Percentiles rank a stretch among this genome's conserved stretches.
These are phyloP conservation scores for Elongisporangium prolatum DNA, from an alignment of 352 stramenopile species.

Conservation along the genomic window DNA sequence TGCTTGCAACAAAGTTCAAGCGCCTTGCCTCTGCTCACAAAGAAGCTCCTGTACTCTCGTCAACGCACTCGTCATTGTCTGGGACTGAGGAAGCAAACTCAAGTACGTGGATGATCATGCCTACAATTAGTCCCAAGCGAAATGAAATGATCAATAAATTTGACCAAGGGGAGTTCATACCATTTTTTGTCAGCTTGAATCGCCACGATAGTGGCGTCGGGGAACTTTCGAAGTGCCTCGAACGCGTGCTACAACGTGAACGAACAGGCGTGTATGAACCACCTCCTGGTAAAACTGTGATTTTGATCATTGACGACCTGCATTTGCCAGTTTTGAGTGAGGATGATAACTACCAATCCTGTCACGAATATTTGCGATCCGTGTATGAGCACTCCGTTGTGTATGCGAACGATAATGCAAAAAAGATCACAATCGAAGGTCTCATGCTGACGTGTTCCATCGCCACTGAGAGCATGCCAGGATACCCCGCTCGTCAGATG, in stretches of 20 bases:
- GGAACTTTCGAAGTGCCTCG: conserved; percentile 33
- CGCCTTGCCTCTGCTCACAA: conserved; percentile 8
- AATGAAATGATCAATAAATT: conserved; percentile 18
- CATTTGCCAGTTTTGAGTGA: conserved; percentile 20
- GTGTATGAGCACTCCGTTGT: conserved; percentile 26
- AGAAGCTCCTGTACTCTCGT: background rate
- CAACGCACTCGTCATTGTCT: conserved; percentile 2
- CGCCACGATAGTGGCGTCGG: conserved; percentile 8
- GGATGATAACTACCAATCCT: conserved; percentile 7
- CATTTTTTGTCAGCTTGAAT: conserved; percentile 44
- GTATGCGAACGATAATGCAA: conserved; percentile 12
- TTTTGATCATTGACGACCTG: conserved; percentile 54
- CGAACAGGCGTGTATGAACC: conserved; percentile 41
- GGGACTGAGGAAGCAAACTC: conserved; percentile 8
- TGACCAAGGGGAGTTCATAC: conserved; percentile 30
- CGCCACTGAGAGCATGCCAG: background rate
- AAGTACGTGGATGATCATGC: conserved; percentile 6
- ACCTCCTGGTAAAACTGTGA: conserved; percentile 41
- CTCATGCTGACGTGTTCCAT: conserved; percentile 33
- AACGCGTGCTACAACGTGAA: conserved; percentile 55
- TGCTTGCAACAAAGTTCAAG: conserved; percentile 23
- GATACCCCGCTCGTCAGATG: background rate
- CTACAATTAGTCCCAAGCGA: conserved; percentile 5
- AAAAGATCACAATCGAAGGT: conserved; percentile 21
- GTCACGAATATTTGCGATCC: conserved; percentile 27